A percentile compares a stretch with the other conserved stretches of the same genome.
Evolutionary conservation across 495 filamentous ascomycete species (phyloP).

Genomic region (Xylaria cubensis): DNA sequence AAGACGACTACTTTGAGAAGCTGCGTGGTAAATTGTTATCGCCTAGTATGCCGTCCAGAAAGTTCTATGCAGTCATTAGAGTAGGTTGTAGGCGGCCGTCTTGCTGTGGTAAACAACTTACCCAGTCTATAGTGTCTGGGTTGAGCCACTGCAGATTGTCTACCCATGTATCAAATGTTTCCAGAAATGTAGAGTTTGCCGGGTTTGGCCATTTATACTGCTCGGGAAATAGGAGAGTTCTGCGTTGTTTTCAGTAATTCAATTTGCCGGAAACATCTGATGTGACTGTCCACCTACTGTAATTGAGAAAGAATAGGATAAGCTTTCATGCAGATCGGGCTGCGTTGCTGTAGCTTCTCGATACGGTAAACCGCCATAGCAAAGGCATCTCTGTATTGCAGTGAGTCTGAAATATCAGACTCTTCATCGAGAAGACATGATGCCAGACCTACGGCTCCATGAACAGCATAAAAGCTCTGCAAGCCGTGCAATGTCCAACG

Average conservation of each 20-base stretch:
- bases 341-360: conserved; percentile 11
- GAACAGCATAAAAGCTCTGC: conserved; percentile 50
- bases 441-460: conserved; percentile 30
- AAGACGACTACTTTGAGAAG: background rate
- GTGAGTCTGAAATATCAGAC: conserved; percentile 8
- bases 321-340: conserved; percentile 22
- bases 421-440: conserved; percentile 20
- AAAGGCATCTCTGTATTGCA: conserved; percentile 18
- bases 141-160: conserved; percentile 22
- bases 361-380: conserved; percentile 3
- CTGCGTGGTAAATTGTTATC: background rate
- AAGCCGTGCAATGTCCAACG: conserved; percentile 56
- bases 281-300: background rate
- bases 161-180: conserved; percentile 24
- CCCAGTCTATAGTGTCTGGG: conserved; percentile 18
- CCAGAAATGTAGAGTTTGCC: conserved; percentile 11
- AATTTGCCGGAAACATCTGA: background rate
- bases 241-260: background rate
- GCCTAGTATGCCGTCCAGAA: conserved; percentile 17
- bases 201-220: conserved; percentile 21
- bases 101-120: conserved; percentile 1
- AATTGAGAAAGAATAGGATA: conserved; percentile 21
- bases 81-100: background rate
- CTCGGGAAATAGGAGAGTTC: conserved; percentile 7
- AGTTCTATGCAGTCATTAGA: conserved; percentile 8